Percentiles rank a stretch among this genome's conserved stretches.
Evolutionary conservation across 2,329 filamentous ascomycete genomes (phyloP).

Genomic region (Rhinocladiella mackenziei): DNA sequence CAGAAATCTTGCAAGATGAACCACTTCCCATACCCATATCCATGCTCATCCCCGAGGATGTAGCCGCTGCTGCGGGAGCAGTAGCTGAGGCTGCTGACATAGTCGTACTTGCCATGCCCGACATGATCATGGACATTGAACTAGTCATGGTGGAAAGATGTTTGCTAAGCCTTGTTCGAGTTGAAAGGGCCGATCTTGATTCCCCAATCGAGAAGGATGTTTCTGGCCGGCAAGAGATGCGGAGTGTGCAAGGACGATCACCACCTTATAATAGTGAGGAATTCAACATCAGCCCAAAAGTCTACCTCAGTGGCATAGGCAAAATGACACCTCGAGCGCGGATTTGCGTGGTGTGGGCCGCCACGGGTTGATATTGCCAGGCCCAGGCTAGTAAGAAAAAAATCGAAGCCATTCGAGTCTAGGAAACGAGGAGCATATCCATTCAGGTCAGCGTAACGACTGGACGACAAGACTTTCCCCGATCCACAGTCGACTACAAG

Average conservation of each 20-base stretch:
- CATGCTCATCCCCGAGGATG: conserved; percentile 18
- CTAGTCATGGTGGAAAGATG: not conserved
- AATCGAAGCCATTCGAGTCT: no score
- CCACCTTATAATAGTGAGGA: no score
- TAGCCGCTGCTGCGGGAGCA: conserved; percentile 14
- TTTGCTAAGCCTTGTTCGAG: no score
- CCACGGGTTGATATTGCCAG: not conserved
- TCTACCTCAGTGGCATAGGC: no score
- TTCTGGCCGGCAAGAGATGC: no score
- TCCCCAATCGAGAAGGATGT: no score
- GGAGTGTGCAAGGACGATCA: no score
- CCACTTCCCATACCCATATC: conserved; percentile 19
- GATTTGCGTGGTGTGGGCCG: not conserved
- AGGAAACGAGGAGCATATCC: no score
- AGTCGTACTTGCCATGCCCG: conserved; percentile 11
- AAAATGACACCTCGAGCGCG: no score
- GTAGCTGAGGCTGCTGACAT: conserved; percentile 12
- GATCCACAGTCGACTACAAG: not conserved
- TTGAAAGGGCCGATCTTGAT: no score
- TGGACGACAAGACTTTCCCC: not conserved
- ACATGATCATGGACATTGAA: conserved; percentile 16
- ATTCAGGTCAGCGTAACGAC: not conserved
- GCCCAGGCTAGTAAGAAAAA: no score
- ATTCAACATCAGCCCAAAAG: no score
- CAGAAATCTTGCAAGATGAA: conserved; percentile 20